Evolutionary conservation across 2,329 filamentous ascomycete species (phyloP), one percentile per base, ranked within the genome.

Genomic region (Fusarium dimerum): DNA sequence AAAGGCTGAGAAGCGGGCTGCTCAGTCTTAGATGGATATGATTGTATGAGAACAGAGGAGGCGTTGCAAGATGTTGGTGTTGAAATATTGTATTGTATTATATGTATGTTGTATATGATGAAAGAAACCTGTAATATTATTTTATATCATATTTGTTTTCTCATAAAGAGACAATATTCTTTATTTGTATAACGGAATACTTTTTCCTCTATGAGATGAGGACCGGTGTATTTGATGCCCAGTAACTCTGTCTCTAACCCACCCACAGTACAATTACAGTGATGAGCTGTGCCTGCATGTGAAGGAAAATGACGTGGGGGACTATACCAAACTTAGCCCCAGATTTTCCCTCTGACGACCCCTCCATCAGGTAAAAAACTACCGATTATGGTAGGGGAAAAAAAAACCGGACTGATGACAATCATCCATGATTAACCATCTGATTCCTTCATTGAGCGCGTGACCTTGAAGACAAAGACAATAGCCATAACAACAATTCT

Each of bases 1-100:
- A 15, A 73, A 71, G 57, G 48, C 53, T 43, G 63, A 65, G 60
- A 60, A 62, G 57, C 54, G 71, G 52, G 55, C 66, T 51, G 47
- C 43, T n/a, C 29, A 45, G 29, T 56, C 41, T 46, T 50, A 18
- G 47, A 43, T 43, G 48, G 11, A 47, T 38, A 26, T 38, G 43
- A 38, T 38, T 49, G 41, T 51, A 59, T 56, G 50, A 62, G 54
- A 26, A 50, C 52, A 36, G 20, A 32, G 39, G 20, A 32, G 50
- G 20, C 20, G 20, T 45, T 53, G 51, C 47, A 50, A 55, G 48
- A 59, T 26, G 47, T 32, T 50, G 47, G 39, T 44, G 40, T 39
- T 59, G 48, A 43, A 55, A 41, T 18, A 52, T 46, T 40, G 57
- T 18, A 52, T 46, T 40, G 57, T 57, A 46, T 36, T 43, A 49